Percentiles rank a stretch among this genome's conserved stretches.
phyloP scores from a whole-genome alignment of 768 basidiomycete genomes.

The Goffeauzyma gilvescens region DNA sequence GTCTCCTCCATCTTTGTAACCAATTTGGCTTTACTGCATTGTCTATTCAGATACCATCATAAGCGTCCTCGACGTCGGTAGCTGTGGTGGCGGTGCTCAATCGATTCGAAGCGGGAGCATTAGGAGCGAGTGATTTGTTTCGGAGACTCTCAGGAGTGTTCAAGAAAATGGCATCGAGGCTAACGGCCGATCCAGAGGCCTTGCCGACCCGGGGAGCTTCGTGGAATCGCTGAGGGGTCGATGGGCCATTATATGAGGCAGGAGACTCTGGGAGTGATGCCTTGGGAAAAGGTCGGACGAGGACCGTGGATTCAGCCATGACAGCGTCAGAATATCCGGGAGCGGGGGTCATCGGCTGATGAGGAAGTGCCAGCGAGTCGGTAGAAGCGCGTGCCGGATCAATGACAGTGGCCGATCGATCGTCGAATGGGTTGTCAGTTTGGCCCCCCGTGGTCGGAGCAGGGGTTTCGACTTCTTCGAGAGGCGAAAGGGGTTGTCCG shows the following conservation, averaged over 20 bases:
- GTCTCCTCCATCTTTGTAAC: not conserved
- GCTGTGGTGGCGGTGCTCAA: not conserved
- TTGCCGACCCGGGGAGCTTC: not conserved
- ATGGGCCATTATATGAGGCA: not conserved
- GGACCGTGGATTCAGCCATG: not conserved
- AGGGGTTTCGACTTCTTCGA: conserved; percentile 6
- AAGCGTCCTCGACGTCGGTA: not conserved
- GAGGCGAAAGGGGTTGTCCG: conserved; percentile 3
- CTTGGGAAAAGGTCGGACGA: not conserved
- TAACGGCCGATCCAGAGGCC: not conserved
- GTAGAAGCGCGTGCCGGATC: not conserved
- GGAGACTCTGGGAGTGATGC: conserved; percentile 5
- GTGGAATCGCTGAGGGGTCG: too few relatives aligned
- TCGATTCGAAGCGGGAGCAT: not conserved
- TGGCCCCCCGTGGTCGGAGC: not conserved
- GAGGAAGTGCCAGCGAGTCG: conserved; percentile 1
- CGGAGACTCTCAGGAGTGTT: not conserved
- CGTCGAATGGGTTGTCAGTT: not conserved
- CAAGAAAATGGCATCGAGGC: not conserved
- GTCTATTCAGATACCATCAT: not conserved
- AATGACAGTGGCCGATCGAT: not conserved
- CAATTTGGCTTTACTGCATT: not conserved
- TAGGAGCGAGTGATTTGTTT: not conserved
- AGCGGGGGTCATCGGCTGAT: too few relatives aligned
- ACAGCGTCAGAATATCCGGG: not conserved